Base-by-base conservation (phyloP, 2,329 filamentous ascomycete genomes). In the Penicillium janthinellum region DNA sequence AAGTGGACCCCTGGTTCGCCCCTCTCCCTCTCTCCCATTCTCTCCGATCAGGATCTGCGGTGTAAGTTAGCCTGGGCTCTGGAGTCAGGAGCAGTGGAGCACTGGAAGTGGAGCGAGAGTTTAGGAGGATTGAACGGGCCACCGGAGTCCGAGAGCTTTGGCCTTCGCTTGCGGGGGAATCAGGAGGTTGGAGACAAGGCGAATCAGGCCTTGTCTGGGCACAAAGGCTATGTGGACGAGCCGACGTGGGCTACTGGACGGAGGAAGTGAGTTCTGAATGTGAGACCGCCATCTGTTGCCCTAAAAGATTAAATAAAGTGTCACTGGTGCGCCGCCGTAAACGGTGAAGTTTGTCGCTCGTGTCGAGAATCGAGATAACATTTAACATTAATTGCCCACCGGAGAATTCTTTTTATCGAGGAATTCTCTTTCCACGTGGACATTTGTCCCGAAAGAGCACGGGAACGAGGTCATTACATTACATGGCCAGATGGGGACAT, bases 91-190 rank as follows among this genome's bases (percentile, higher is more conserved):
- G 25, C 25, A 25, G 3, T 25, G 25, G 25, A 25, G 25, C 25
- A 25, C 4, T 31, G 28, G 28, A 31, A 25, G 1, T 31, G 28
- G 28, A 31, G 28, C 28, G 54, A 31, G 48, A 11, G 38, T 12
- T 31, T 15, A 31, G 6, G 44, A 31, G 44, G 14, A n/a, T 28
- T 25, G 4, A 47, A 48, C 51, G 57, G 37, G 39, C 57, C 58
- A 58, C 55, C 62, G 62, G 62, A 64, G 57, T 64, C 62, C 62
- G 62, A 55, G 37, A 64, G 62, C 62, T 64, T 64, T 62, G 62
- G 58, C 62, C 59, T 20, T 39, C 44, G 41, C 50, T 57, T 57
- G 49, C 38, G 50, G 50, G 49, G 51, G 38, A 22, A 54, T 31
- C 22, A 54, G 51, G 41, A 56, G 28, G 48, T 35, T 41, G 34